A percentile compares a stretch with the other conserved stretches of the same genome.
These are phyloP conservation scores for Trypanosoma rangeli DNA, from an alignment of 208 protist species.

Conservation along the genomic window DNA sequence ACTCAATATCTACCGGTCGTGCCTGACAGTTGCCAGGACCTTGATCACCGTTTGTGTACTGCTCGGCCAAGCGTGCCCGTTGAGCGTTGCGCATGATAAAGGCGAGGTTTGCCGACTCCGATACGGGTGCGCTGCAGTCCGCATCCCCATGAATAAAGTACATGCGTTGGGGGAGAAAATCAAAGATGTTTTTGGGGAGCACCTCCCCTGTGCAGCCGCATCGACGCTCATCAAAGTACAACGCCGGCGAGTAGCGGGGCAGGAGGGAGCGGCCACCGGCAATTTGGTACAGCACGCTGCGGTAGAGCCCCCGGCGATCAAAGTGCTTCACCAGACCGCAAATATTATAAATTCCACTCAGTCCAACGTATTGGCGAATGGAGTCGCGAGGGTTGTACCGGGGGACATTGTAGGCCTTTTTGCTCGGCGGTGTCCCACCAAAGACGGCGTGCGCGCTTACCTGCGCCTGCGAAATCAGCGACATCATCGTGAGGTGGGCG, in stretches of 20 bases:
- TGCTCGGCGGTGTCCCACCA: conserved; percentile 34
- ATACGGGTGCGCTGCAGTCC: conserved; percentile 72
- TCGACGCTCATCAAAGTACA: conserved; percentile 72
- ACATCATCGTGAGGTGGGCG: conserved; percentile 88
- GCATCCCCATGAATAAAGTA: conserved; percentile 84
- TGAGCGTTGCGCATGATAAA: conserved; percentile 70
- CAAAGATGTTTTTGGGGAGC: conserved; percentile 81
- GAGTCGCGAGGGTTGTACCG: conserved; percentile 83
- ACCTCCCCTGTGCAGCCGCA: conserved; percentile 53
- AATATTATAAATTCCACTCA: conserved; percentile 88
- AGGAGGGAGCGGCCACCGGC: conserved; percentile 56
- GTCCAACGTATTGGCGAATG: conserved; percentile 78
- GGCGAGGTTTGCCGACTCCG: conserved; percentile 75
- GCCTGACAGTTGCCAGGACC: conserved; percentile 16
- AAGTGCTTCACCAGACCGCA: conserved; percentile 63
- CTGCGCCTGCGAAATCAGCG: conserved; percentile 81
- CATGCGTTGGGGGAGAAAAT: conserved; percentile 77
- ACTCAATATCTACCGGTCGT: conserved; percentile 58
- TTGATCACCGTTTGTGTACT: conserved; percentile 24
- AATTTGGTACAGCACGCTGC: conserved; percentile 63
- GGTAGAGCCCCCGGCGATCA: conserved; percentile 59
- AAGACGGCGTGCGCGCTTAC: conserved; percentile 47
- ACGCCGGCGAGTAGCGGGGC: conserved; percentile 53
- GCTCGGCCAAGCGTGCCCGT: conserved; percentile 39
- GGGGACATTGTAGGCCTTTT: conserved; percentile 75